Evolutionary conservation across 108 stramenopile genomes (phyloP).

Genomic region (Pseudonitzschia multistriata): DNA sequence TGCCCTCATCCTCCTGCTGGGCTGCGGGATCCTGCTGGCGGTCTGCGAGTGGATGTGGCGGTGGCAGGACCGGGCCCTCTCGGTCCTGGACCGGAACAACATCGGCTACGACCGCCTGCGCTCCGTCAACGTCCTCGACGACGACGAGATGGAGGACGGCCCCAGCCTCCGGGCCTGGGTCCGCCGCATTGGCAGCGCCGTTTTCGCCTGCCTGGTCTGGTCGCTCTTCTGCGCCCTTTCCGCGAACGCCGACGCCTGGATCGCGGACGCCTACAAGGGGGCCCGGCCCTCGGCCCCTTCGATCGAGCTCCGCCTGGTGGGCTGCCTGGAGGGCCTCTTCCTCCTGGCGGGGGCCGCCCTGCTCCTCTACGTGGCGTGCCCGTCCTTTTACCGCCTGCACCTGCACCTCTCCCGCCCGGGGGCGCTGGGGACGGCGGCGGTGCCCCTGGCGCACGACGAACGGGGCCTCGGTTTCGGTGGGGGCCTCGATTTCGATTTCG

Average conservation of each 20-base stretch:
- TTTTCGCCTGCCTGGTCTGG: conserved; percentile 3
- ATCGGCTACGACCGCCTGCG: conserved; percentile 3
- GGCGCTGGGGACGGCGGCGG: too few species aligned
- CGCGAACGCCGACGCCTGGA: conserved; percentile 22
- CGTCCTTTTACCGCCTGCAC: neutral
- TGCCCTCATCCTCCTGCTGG: conserved; percentile 8
- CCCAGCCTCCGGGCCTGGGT: conserved; percentile 17
- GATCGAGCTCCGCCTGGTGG: conserved; percentile 19
- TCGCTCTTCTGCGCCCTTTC: conserved; percentile 17
- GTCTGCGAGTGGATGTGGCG: conserved; percentile 33
- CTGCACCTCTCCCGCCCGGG: too few species aligned
- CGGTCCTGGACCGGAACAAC: neutral
- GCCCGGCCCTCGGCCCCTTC: conserved; percentile 8
- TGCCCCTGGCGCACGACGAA: neutral
- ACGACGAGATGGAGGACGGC: conserved; percentile 19
- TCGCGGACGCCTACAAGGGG: neutral
- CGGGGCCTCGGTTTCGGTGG: neutral
- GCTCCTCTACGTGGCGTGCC: conserved; percentile 8
- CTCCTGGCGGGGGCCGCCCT: conserved; percentile 19
- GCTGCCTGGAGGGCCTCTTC: conserved; percentile 14
- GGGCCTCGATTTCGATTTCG: neutral
- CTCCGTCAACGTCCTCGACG: conserved; percentile 9
- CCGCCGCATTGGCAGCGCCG: neutral
- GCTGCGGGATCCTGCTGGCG: neutral
- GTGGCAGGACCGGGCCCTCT: conserved; percentile 15